phyloP scores from a whole-genome alignment of 1,139 yeast species.

The Hyphopichia fennica region DNA sequence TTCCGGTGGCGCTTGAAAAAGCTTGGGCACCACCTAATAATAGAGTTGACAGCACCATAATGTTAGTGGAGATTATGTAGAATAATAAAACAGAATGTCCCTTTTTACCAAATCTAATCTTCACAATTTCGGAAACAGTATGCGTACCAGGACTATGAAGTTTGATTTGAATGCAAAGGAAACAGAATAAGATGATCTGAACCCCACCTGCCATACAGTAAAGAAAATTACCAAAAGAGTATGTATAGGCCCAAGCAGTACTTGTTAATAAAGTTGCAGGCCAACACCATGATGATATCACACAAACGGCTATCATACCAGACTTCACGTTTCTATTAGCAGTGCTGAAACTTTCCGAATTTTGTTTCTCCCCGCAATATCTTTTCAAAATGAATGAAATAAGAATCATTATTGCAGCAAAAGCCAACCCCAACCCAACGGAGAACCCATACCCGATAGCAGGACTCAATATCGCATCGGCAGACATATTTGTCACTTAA shows the following conservation, averaged over 20 bases:
- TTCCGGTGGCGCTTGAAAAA: slow-evolving; percentile 11
- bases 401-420: slow-evolving; percentile 36
- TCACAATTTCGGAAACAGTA: slow-evolving; percentile 70
- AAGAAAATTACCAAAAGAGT: slow-evolving; percentile 51
- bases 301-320: slow-evolving; percentile 38
- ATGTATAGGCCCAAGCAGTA: slow-evolving; percentile 30
- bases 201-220: slow-evolving; percentile 75
- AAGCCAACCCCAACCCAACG: slow-evolving; percentile 40
- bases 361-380: slow-evolving; percentile 34
- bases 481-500: slow-evolving; percentile 1
- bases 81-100: slow-evolving; percentile 15
- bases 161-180: slow-evolving; percentile 72
- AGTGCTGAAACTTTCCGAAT: slow-evolving; percentile 41
- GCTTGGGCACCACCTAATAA: slow-evolving; percentile 15
- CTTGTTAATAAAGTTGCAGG: slow-evolving; percentile 39
- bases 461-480: slow-evolving; percentile 19
- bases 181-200: slow-evolving; percentile 69
- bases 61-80: slow-evolving; percentile 16
- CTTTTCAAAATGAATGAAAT: slow-evolving; percentile 29
- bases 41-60: slow-evolving; percentile 14
- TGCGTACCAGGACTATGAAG: slow-evolving; percentile 75
- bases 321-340: slow-evolving; percentile 38
- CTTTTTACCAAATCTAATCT: slow-evolving; percentile 64
- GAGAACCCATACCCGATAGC: slow-evolving; percentile 40
- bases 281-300: slow-evolving; percentile 43